A percentile compares a stretch with the other conserved stretches of the same genome.
Conservation (phyloP, 73 alveolate species). For the Blepharisma japonicum region DNA sequence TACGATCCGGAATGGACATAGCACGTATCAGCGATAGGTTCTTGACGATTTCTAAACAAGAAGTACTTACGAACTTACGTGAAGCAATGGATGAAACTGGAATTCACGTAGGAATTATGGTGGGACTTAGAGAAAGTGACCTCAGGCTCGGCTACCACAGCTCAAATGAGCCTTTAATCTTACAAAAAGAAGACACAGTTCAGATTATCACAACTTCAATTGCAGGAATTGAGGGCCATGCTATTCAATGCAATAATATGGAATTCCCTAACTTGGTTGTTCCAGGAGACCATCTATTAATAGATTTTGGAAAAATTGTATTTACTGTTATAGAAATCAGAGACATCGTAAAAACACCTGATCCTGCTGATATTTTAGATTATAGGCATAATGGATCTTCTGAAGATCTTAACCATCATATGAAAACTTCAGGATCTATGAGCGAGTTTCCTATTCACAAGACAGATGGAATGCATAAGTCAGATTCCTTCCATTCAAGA, state of each 20-base stretch:
- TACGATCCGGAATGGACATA: slow-evolving; percentile 16
- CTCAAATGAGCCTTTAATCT: background rate
- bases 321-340: too few species aligned
- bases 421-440: too few species aligned
- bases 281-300: slow-evolving; percentile 11
- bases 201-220: background rate
- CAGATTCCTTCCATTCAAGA: too few species aligned
- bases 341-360: too few species aligned
- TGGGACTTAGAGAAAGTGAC: slow-evolving; percentile 24
- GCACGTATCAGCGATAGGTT: slow-evolving; percentile 19
- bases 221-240: background rate
- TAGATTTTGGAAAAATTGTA: slow-evolving; percentile 23
- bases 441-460: too few species aligned
- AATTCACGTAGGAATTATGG: slow-evolving; percentile 20
- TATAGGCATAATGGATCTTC: too few species aligned
- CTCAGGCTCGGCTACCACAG: background rate
- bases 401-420: too few species aligned
- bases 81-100: slow-evolving; percentile 19
- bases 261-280: slow-evolving; percentile 1
- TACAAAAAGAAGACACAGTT: slow-evolving; percentile 10
- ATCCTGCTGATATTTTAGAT: too few species aligned
- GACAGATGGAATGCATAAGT: too few species aligned
- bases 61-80: background rate
- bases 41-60: slow-evolving; percentile 6
- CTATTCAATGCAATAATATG: slow-evolving; percentile 9